These are phyloP conservation scores for Telopea speciosissima DNA, from an alignment of 177 flowering plant species.

Conservation along the genomic window DNA sequence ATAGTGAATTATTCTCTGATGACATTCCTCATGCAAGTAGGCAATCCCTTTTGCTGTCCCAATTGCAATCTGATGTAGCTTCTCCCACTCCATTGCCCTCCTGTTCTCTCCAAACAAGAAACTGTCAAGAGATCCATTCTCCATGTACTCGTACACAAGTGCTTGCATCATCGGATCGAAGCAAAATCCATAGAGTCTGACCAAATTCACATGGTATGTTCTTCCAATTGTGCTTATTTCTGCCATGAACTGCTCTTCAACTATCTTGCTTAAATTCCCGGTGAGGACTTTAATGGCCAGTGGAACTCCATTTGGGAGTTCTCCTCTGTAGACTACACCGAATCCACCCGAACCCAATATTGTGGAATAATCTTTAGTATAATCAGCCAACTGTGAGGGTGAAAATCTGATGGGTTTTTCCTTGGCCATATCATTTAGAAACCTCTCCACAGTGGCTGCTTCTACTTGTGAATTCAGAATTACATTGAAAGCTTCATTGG, in stretches of 20 bases:
- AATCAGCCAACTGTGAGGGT: background rate
- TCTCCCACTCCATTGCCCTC: background rate
- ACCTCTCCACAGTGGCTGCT: background rate
- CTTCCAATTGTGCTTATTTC: background rate
- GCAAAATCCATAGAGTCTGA: background rate
- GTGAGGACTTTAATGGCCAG: background rate
- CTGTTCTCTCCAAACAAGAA: background rate
- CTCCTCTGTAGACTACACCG: background rate
- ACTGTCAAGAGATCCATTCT: background rate
- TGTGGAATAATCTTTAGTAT: background rate
- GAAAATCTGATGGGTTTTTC: background rate
- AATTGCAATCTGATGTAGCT: background rate
- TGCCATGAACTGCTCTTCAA: background rate
- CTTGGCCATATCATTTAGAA: background rate
- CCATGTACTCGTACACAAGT: background rate
- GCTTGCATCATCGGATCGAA: background rate
- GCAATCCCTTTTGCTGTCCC: background rate
- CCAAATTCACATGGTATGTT: background rate
- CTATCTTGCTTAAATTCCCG: background rate
- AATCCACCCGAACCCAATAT: background rate
- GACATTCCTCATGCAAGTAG: background rate
- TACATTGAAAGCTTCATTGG: too few relatives aligned
- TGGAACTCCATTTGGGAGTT: background rate
- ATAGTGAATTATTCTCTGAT: background rate
- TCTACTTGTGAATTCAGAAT: background rate